phyloP scores from a whole-genome alignment of 768 basidiomycete genomes.

The Podaxis sp. region DNA sequence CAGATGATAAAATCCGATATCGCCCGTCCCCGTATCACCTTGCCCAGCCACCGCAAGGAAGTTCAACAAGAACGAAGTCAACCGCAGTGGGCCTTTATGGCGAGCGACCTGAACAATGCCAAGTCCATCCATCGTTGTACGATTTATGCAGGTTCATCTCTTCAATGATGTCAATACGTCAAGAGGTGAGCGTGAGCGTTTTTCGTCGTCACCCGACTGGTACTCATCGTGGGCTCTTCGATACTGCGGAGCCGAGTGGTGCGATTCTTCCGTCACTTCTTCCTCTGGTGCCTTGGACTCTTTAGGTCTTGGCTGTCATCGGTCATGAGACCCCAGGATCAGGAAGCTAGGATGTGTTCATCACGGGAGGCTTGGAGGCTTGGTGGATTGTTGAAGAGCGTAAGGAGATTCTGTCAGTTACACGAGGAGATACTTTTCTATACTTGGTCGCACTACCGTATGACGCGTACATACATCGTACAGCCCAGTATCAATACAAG shows the following conservation, averaged over 20 bases:
- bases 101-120: neutral
- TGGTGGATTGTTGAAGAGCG: too few relatives aligned
- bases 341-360: neutral
- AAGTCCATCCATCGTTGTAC: too few relatives aligned
- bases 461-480: too few relatives aligned
- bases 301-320: neutral
- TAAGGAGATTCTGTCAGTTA: too few relatives aligned
- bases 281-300: neutral
- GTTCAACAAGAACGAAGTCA: neutral
- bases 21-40: neutral
- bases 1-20: neutral
- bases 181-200: neutral
- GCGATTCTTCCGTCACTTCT: neutral
- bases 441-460: too few relatives aligned
- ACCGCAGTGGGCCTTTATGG: neutral
- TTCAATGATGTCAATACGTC: too few relatives aligned
- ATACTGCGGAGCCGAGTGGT: neutral
- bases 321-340: neutral
- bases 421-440: too few relatives aligned
- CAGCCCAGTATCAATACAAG: too few relatives aligned
- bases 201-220: slow-evolving; percentile 3
- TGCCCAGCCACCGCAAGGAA: neutral
- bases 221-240: neutral
- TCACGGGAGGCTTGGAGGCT: too few relatives aligned
- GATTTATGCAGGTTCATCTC: too few relatives aligned